Percentiles rank a stretch among this genome's conserved stretches.
Evolutionary conservation across 2,329 filamentous ascomycete genomes (phyloP).

Genomic region (Acephala macrosclerotiorum): DNA sequence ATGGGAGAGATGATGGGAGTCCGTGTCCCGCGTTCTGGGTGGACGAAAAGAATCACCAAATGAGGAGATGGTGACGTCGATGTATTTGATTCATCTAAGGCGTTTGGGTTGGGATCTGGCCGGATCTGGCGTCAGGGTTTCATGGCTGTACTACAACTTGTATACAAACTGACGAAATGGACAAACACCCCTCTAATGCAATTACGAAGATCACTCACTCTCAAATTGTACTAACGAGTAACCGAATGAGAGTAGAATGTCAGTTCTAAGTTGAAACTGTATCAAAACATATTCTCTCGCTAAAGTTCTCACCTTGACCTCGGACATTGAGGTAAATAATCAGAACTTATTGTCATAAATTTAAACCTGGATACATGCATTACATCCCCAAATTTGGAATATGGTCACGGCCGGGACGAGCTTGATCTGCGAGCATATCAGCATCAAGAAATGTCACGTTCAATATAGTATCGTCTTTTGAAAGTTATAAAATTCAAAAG

Average conservation of each 20-base stretch:
- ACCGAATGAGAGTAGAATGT: too few species aligned
- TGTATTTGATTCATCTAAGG: slow-evolving; percentile 9
- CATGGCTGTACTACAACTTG: slow-evolving; percentile 11
- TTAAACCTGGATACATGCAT: too few species aligned
- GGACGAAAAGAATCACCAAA: slow-evolving; percentile 13
- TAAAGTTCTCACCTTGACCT: neutral
- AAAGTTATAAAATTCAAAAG: neutral
- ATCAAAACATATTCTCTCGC: too few species aligned
- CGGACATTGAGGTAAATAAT: neutral
- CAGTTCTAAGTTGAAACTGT: too few species aligned
- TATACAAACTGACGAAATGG: slow-evolving; percentile 15
- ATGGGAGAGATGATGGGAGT: slow-evolving; percentile 37
- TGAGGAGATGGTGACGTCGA: slow-evolving; percentile 6
- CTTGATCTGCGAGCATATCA: neutral
- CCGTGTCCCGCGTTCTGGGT: slow-evolving; percentile 43
- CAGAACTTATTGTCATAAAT: too few species aligned
- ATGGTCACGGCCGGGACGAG: neutral
- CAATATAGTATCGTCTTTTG: neutral
- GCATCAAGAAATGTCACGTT: neutral
- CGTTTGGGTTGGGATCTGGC: neutral
- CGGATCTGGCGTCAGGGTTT: neutral
- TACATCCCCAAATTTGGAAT: neutral
- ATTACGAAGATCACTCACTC: neutral
- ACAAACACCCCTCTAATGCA: slow-evolving; percentile 20
- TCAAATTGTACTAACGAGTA: neutral